Evolutionary conservation across 1,139 yeast genomes (phyloP).

Genomic region (Hemisphaericaspora xylanilytica): DNA sequence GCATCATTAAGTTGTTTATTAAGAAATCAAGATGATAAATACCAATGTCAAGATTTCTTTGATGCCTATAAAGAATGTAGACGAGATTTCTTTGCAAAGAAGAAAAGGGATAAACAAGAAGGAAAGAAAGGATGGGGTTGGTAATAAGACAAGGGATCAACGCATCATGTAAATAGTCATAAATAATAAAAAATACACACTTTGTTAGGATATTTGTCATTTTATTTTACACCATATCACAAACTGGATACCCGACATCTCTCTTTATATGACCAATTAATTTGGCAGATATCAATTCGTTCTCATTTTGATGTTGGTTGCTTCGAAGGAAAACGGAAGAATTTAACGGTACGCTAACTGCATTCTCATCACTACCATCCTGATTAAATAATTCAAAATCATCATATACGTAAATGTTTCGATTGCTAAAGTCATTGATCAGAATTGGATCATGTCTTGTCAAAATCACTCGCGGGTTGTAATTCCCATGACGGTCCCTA

Average conservation of each 20-base stretch:
- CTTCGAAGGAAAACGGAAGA: conserved; percentile 8
- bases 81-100: conserved; percentile 65
- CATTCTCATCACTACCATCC: conserved; percentile 6
- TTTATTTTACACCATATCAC: conserved; percentile 8
- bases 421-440: conserved; percentile 4
- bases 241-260: conserved; percentile 7
- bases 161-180: background rate
- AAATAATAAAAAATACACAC: no score
- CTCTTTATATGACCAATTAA: conserved; percentile 8
- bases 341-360: conserved; percentile 10
- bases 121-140: conserved; percentile 50
- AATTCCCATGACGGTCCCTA: conserved; percentile 11
- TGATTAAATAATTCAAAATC: conserved; percentile 14
- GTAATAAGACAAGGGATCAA: no score
- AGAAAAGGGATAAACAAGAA: conserved; percentile 33
- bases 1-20: conserved; percentile 81
- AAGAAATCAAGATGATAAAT: conserved; percentile 70
- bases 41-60: conserved; percentile 79
- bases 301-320: conserved; percentile 4
- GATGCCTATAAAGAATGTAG: conserved; percentile 92
- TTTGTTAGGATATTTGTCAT: no score
- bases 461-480: conserved; percentile 6
- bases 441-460: conserved; percentile 6
- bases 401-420: conserved; percentile 14
- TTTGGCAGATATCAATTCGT: conserved; percentile 6